Percentiles rank a stretch among this genome's conserved stretches.
Conservation (phyloP, 257 asterid genomes). For the Jacaranda mimosifolia region DNA sequence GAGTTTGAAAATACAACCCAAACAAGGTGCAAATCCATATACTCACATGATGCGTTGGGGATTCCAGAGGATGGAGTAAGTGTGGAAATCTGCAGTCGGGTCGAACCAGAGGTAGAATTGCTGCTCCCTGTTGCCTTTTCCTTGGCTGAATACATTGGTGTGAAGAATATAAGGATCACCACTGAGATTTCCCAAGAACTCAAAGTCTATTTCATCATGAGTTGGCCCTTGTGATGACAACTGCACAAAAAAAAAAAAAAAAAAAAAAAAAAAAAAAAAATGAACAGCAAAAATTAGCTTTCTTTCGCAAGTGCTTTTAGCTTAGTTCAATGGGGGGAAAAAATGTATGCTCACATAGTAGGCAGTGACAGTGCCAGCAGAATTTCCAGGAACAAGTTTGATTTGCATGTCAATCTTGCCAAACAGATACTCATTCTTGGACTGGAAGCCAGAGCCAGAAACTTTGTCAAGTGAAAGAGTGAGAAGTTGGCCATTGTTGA, state of each 20-base stretch:
- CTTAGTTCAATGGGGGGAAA: not conserved
- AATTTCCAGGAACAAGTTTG: slow-evolving; percentile 58
- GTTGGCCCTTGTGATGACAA: slow-evolving; percentile 56
- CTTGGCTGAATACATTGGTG: slow-evolving; percentile 56
- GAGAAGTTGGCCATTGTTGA: slow-evolving; percentile 46
- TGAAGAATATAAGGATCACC: slow-evolving; percentile 58
- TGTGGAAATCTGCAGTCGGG: slow-evolving; percentile 59
- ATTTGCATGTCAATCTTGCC: slow-evolving; percentile 53
- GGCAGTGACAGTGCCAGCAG: slow-evolving; percentile 61
- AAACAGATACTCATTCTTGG: slow-evolving; percentile 49
- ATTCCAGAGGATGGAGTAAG: slow-evolving; percentile 59
- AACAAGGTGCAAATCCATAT: not conserved
- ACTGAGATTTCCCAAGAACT: slow-evolving; percentile 56
- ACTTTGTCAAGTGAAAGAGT: slow-evolving; percentile 48
- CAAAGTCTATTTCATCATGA: slow-evolving; percentile 60
- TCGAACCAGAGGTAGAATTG: slow-evolving; percentile 63
- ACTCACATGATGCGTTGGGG: slow-evolving; percentile 58
- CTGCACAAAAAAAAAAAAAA: slow-evolving; percentile 21
- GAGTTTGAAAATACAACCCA: not conserved
- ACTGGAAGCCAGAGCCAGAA: slow-evolving; percentile 54
- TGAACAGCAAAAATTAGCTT: not conserved
- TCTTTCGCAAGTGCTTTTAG: not conserved
- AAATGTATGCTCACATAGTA: slow-evolving; percentile 39
- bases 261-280: too few relatives aligned
- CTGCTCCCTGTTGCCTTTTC: slow-evolving; percentile 57